Evolutionary conservation across 2,329 filamentous ascomycete species (phyloP), one percentile per base, ranked within the genome.

Genomic region (Didymella arachidicola): DNA sequence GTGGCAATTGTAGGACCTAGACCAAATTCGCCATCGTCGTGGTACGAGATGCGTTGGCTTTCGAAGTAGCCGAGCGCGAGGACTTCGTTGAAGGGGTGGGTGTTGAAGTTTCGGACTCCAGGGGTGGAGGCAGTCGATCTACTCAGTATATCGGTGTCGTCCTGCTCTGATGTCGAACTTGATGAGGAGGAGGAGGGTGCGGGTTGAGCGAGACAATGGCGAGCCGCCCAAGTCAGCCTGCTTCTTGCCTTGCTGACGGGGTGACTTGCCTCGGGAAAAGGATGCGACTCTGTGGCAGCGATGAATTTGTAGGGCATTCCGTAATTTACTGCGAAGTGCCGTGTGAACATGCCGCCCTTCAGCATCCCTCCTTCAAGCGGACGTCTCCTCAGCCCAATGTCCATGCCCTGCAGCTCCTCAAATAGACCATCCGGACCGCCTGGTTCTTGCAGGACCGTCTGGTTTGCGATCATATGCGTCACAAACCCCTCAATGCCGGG

Each of bases 281-380:
- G 49, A 2, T 52, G 52, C 0, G 70, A 71, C 5, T 64, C 63
- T 0, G 86, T 83, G 1, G 80, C 77, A 1, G 87, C 86, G 34
- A 86, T 81, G 66, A 87, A 90, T 53, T 90, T 89, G 72, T 90
- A 91, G 0, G 83, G 82, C 59, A 87, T 87, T 2, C 88, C 88
- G 61, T 80, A 86, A 60, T 87, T 87, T 29, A 81, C 79, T 2
- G 77, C 72, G 58, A 84, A 87, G 50, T 87, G 83, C 0, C 81
- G 77, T 0, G 81, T 84, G 4, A 84, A 70, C 4, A 79, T 76
- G 53, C 84, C 81, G 8, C 76, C 76, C 42, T 70, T 79, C 34
- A 76, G 65, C n/a, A 66, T 60, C 12, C 56, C 51, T 19, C 55
- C 61, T 10, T 56, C 54, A 4, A 72, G 45, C 0, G 32, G 53